Evolutionary conservation across 1,284 basidiomycete genomes (phyloP).

Genomic region (Phylloporus sp.): DNA sequence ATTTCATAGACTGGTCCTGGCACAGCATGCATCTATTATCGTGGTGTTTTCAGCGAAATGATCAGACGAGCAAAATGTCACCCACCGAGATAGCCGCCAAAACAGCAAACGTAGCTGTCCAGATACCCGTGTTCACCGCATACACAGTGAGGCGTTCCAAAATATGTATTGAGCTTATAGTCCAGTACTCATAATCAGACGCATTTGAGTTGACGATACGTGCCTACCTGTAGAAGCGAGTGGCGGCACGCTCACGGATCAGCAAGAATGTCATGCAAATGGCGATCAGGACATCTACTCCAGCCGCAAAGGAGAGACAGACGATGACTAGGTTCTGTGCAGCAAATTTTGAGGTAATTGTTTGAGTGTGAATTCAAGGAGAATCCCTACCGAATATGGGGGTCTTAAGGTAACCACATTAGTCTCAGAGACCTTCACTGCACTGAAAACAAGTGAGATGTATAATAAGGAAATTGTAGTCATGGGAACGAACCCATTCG

Average conservation of each 20-base stretch:
- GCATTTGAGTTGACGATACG: background rate
- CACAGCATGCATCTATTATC: too few relatives aligned
- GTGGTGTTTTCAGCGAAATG: too few relatives aligned
- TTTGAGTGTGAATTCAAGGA: background rate
- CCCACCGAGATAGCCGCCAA: conserved; percentile 14
- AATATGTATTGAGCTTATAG: conserved; percentile 3
- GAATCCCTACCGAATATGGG: background rate
- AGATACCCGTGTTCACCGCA: conserved; percentile 18
- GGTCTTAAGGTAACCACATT: too few relatives aligned
- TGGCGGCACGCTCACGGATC: background rate
- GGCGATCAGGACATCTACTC: background rate
- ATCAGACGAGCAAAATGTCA: background rate
- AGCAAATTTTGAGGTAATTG: background rate
- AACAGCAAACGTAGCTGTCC: conserved; percentile 14
- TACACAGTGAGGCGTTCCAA: conserved; percentile 17
- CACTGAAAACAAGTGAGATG: background rate
- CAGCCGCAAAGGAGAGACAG: background rate
- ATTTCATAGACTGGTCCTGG: too few relatives aligned
- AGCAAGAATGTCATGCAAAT: background rate
- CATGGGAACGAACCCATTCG: conserved; percentile 10
- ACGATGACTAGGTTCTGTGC: background rate
- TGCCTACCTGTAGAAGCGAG: background rate
- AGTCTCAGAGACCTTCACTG: background rate
- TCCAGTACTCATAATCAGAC: background rate
- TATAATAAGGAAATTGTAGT: background rate